phyloP scores from a whole-genome alignment of 1,139 yeast genomes.

The Sugiyamaella paludigena region DNA sequence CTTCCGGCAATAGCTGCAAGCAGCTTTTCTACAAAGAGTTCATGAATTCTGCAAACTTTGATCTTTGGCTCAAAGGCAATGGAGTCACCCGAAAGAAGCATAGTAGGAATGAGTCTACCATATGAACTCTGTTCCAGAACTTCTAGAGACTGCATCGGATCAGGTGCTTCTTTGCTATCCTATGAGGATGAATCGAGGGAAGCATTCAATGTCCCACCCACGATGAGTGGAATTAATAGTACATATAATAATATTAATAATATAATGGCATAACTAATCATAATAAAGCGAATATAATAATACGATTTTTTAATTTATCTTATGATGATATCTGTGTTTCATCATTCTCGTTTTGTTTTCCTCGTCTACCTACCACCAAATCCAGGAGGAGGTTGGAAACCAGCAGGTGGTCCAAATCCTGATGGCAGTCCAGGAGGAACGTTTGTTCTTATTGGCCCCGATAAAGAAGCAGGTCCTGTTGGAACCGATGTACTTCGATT shows the following conservation, averaged over 20 bases:
- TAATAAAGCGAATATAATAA: not conserved
- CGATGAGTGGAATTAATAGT: not conserved
- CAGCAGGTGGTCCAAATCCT: constrained; percentile 32
- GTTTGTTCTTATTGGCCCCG: constrained; percentile 34
- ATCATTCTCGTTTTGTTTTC: too few relatives aligned
- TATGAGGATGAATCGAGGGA: too few relatives aligned
- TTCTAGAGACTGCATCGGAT: too few relatives aligned
- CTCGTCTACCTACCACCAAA: constrained; percentile 17
- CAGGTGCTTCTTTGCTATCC: too few relatives aligned
- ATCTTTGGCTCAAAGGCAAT: constrained; percentile 22
- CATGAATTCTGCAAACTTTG: constrained; percentile 17
- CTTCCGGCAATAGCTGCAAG: constrained; percentile 5
- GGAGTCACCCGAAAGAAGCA: constrained; percentile 10
- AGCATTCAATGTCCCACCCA: too few relatives aligned
- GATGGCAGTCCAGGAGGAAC: constrained; percentile 28
- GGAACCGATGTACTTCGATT: constrained; percentile 25
- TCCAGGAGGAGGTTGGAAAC: constrained; percentile 27
- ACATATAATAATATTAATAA: too few relatives aligned
- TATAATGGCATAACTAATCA: not conserved
- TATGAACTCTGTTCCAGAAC: not conserved
- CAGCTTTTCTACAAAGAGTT: constrained; percentile 21
- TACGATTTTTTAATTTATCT: not conserved
- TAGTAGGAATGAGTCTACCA: not conserved
- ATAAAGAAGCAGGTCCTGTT: constrained; percentile 21
- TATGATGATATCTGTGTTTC: too few relatives aligned